These are phyloP conservation scores for Spathaspora passalidarum DNA, from an alignment of 805 yeast species.

Conservation along the genomic window DNA sequence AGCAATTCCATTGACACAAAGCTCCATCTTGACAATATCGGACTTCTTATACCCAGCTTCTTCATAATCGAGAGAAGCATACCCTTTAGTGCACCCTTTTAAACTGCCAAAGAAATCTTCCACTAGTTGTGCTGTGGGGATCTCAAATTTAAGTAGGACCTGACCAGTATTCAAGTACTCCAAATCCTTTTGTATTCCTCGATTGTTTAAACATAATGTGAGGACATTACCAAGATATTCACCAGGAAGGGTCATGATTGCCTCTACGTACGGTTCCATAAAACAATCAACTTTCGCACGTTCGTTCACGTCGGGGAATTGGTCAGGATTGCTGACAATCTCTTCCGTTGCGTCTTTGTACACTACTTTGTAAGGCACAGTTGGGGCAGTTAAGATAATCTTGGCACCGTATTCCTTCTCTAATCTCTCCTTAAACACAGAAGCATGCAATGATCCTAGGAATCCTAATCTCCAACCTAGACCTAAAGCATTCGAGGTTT, in stretches of 20 bases:
- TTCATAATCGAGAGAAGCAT: constrained; percentile 92
- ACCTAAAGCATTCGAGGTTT: constrained; percentile 90
- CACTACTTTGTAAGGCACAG: constrained; percentile 86
- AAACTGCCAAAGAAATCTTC: constrained; percentile 95
- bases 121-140: constrained; percentile 86
- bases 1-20: constrained; percentile 82
- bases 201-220: constrained; percentile 75
- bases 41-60: constrained; percentile 83
- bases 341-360: constrained; percentile 61
- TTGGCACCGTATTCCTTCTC: constrained; percentile 94
- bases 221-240: constrained; percentile 88
- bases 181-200: constrained; percentile 81
- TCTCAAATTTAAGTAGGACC: constrained; percentile 70
- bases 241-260: constrained; percentile 84
- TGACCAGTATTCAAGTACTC: constrained; percentile 78
- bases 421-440: constrained; percentile 87
- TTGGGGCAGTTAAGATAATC: constrained; percentile 89
- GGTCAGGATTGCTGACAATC: constrained; percentile 85
- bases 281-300: constrained; percentile 47
- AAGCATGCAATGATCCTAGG: constrained; percentile 90
- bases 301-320: constrained; percentile 67
- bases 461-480: constrained; percentile 98
- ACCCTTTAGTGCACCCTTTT: constrained; percentile 86
- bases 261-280: constrained; percentile 87
- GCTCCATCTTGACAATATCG: constrained; percentile 81